phyloP scores from a whole-genome alignment of 2,329 filamentous ascomycete genomes.

The Sarocladium strictum region DNA sequence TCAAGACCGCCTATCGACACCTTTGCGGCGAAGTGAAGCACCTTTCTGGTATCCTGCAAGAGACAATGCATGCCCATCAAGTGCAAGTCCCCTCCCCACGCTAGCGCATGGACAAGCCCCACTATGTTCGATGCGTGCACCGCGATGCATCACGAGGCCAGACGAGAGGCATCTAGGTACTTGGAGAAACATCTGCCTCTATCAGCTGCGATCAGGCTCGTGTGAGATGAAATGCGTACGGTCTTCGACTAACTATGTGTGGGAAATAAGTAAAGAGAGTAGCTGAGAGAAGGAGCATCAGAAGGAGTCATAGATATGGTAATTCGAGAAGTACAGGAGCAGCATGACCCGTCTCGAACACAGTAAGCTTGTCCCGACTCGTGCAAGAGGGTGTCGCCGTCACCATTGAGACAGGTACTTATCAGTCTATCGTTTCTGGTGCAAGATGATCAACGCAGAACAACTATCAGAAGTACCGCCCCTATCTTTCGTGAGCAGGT shows the following conservation, averaged over 20 bases:
- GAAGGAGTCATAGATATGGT: background rate
- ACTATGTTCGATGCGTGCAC: constrained; percentile 7
- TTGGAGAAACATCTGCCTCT: background rate
- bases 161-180: background rate
- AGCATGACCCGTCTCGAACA: background rate
- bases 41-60: constrained; percentile 1
- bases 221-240: background rate
- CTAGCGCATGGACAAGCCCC: constrained; percentile 5
- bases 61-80: background rate
- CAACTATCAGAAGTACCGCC: background rate
- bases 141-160: constrained; percentile 6
- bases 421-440: background rate
- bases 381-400: constrained; percentile 2
- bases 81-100: background rate
- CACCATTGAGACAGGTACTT: background rate
- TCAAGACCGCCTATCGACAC: background rate
- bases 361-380: constrained; percentile 2
- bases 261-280: background rate
- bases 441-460: background rate
- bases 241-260: background rate
- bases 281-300: background rate
- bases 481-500: background rate
- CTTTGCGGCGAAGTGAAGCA: background rate
- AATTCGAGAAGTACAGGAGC: background rate
- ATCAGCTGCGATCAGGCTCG: background rate